These are phyloP conservation scores for Anethum foeniculum DNA, from an alignment of 140 eudicot genomes.

Conservation along the genomic window DNA sequence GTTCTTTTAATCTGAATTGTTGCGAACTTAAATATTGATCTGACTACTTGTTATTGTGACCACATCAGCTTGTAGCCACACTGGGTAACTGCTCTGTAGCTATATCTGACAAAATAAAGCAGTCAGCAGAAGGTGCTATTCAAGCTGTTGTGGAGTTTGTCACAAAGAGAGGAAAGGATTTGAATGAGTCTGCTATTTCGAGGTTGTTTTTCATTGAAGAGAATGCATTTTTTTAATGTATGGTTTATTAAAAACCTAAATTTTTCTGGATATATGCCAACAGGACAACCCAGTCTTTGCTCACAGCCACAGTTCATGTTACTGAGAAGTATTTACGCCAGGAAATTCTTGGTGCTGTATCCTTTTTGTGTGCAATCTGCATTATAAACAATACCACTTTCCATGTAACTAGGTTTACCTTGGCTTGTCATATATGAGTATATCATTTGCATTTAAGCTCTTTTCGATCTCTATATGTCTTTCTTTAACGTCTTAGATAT, in stretches of 20 bases:
- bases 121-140: slow-evolving; percentile 92
- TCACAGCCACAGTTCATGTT: slow-evolving; percentile 73
- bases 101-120: slow-evolving; percentile 82
- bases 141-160: slow-evolving; percentile 89
- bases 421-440: not conserved
- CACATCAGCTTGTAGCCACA: slow-evolving; percentile 73
- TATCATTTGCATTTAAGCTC: not conserved
- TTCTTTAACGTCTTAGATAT: slow-evolving; percentile 62
- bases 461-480: slow-evolving; percentile 6
- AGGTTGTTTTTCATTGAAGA: slow-evolving; percentile 36
- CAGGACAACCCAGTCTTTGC: slow-evolving; percentile 95
- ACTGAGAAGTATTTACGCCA: slow-evolving; percentile 86
- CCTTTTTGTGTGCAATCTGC: slow-evolving; percentile 25
- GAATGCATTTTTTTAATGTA: not conserved
- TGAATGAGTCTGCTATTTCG: slow-evolving; percentile 71
- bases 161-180: slow-evolving; percentile 64
- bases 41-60: slow-evolving; percentile 10
- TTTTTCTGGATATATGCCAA: slow-evolving; percentile 17
- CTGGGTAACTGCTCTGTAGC: slow-evolving; percentile 67
- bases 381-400: not conserved
- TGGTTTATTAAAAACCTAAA: not conserved
- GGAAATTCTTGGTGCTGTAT: slow-evolving; percentile 89
- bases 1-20: not conserved
- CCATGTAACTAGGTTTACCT: not conserved
- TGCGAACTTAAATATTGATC: not conserved